Base-by-base conservation (phyloP, 768 basidiomycete species). In the Lentinula boryana region DNA sequence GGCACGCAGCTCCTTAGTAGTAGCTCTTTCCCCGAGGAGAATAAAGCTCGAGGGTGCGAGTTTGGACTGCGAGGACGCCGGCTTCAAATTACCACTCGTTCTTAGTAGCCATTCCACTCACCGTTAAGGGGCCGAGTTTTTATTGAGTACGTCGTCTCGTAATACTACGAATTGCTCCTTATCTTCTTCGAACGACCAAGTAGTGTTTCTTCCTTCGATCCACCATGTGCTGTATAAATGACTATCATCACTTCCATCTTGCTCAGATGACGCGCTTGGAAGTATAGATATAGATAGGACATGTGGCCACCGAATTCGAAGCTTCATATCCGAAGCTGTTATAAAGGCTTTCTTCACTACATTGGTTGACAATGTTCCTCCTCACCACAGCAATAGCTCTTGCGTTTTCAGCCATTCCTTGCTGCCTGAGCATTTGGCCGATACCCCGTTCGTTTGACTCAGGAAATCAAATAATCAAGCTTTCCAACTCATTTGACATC, bases 401-500 rank as follows among this genome's bases (percentile, higher is more conserved):
- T 43, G 15, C 16, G 9, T 15, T 56, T 43, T 18, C 53, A 21
- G 8, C 15, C 9, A 43, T 43, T 27, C 38, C 55, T 27, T 6
- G 16, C 27, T 56, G 55, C 40, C 32, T 58, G 21, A 8, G 44
- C 23, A 58, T 81, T 46, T 82, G 80, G 80, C 80, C 80, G 9
- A 77, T 81, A 54, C 84, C 84, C 1, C 70, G 72, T 9, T 75
- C 76, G 4, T 68, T 81, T 5, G 69, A 77, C 36, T 78, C 78
- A 1, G 80, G 81, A 5, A 69, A 72, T 0, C 68, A 72, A 13
- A 68, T 82, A 38, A 63, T 82, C 21, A 75, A 76, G 41, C 80
- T 90, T 51, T 74, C 82, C 0, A 64, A 75, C 0, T 60, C 66
- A 32, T 89, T 91, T 67, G 67, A 71, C 60, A 86, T 89, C 68